Percentiles rank a stretch among this genome's conserved stretches.
Evolutionary conservation across 1,284 basidiomycete genomes (phyloP).

Genomic region (Hypsizygus ulmarius): DNA sequence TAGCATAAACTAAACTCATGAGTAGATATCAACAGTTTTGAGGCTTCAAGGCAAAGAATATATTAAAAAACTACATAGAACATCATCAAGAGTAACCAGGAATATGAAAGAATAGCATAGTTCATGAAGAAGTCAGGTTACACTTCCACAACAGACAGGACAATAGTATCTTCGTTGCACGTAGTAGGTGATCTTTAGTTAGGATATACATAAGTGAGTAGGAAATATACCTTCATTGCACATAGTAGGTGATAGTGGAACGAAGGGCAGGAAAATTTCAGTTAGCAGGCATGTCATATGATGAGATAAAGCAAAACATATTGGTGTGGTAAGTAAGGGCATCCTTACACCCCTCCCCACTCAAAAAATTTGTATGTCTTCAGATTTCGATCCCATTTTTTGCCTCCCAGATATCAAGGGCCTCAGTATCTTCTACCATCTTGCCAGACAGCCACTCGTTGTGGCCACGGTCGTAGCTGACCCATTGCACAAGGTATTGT

Average conservation of each 20-base stretch:
- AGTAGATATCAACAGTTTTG: too few species aligned
- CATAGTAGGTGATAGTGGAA: not conserved
- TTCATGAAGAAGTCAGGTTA: not conserved
- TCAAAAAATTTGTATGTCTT: constrained; percentile 3
- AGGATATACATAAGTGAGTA: not conserved
- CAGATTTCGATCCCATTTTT: constrained; percentile 3
- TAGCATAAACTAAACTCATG: too few species aligned
- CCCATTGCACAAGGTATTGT: constrained; percentile 22
- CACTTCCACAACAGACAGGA: not conserved
- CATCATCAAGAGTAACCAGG: not conserved
- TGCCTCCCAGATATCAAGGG: constrained; percentile 24
- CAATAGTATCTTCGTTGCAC: not conserved
- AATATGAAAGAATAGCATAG: too few species aligned
- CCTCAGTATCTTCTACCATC: constrained; percentile 21
- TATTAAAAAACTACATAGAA: too few species aligned
- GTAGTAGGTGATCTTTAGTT: too few species aligned
- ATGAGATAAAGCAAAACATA: not conserved
- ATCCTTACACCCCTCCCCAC: constrained; percentile 10
- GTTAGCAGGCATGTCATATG: too few species aligned
- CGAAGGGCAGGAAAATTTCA: not conserved
- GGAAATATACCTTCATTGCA: not conserved
- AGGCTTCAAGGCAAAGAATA: too few species aligned
- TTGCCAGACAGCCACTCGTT: constrained; percentile 24
- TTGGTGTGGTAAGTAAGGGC: not conserved
- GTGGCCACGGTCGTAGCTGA: constrained; percentile 21